Evolutionary conservation across 2,329 filamentous ascomycete species (phyloP).

Genomic region (Lanzia echinophila): DNA sequence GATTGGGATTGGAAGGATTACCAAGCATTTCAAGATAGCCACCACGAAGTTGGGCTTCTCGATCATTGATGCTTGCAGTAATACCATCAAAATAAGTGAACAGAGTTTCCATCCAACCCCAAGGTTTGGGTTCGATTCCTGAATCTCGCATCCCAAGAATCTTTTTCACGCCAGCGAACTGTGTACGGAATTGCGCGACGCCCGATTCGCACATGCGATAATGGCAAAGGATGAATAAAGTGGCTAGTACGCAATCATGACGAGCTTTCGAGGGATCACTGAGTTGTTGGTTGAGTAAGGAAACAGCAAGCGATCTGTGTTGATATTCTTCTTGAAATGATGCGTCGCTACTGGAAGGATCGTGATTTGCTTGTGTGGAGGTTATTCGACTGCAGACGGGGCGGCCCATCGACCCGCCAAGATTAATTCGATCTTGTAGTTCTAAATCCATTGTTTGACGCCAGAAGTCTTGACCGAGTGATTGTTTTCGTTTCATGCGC

Average conservation of each 20-base stretch:
- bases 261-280: slow-evolving; percentile 68
- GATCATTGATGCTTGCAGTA: slow-evolving; percentile 84
- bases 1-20: slow-evolving; percentile 53
- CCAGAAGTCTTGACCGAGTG: slow-evolving; percentile 48
- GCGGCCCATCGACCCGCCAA: slow-evolving; percentile 12
- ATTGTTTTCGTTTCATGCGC: slow-evolving; percentile 70
- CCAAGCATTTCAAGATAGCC: slow-evolving; percentile 56
- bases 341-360: slow-evolving; percentile 41
- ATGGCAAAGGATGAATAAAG: slow-evolving; percentile 79
- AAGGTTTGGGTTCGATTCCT: slow-evolving; percentile 54
- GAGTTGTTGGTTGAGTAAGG: slow-evolving; percentile 76
- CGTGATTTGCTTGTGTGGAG: slow-evolving; percentile 30
- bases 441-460: slow-evolving; percentile 34
- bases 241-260: slow-evolving; percentile 82
- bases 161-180: slow-evolving; percentile 89
- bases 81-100: slow-evolving; percentile 95
- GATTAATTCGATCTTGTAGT: slow-evolving; percentile 27
- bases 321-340: slow-evolving; percentile 74
- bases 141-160: slow-evolving; percentile 70
- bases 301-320: slow-evolving; percentile 72
- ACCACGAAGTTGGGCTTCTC: slow-evolving; percentile 71
- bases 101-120: slow-evolving; percentile 84
- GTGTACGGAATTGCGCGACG: slow-evolving; percentile 85
- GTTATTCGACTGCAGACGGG: slow-evolving; percentile 18
- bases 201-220: slow-evolving; percentile 93